Evolutionary conservation across 306 rosid genomes (phyloP).

Genomic region (Cercis canadensis): DNA sequence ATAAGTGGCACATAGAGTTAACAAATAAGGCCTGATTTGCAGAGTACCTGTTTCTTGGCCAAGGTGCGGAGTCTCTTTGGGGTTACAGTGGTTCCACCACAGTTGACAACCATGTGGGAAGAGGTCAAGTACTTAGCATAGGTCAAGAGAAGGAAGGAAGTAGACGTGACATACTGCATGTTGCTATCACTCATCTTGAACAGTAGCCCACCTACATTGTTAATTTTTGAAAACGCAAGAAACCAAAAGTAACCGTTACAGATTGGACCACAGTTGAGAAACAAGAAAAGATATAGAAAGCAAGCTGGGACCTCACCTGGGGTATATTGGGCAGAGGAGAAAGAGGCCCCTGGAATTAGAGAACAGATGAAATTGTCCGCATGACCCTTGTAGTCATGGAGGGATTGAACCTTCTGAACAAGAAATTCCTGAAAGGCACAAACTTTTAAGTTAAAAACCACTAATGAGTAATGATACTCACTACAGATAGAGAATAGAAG

Average conservation of each 20-base stretch:
- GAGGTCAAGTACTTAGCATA: constrained; percentile 89
- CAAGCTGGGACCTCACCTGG: constrained; percentile 52
- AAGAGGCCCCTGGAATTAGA: constrained; percentile 73
- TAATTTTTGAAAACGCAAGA: background rate
- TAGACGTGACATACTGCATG: constrained; percentile 95
- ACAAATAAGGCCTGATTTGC: background rate
- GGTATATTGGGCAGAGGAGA: constrained; percentile 73
- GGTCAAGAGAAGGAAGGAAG: constrained; percentile 77
- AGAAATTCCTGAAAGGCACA: constrained; percentile 74
- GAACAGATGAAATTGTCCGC: constrained; percentile 93
- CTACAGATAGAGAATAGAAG: background rate
- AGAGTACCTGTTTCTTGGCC: constrained; percentile 79
- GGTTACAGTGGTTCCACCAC: constrained; percentile 70
- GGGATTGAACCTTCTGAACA: constrained; percentile 64
- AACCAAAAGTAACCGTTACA: constrained; percentile 52
- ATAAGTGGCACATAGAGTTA: too few species aligned
- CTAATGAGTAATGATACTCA: background rate
- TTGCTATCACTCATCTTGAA: constrained; percentile 87
- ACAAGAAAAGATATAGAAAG: background rate
- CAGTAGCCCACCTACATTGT: constrained; percentile 77
- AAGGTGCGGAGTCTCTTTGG: constrained; percentile 67
- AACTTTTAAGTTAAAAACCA: background rate
- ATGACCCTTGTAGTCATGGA: constrained; percentile 91
- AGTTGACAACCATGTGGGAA: constrained; percentile 61
- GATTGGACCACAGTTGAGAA: constrained; percentile 47